Evolutionary conservation across 148 eudicot genomes (phyloP).

Genomic region (Vaccinium corymbosum): DNA sequence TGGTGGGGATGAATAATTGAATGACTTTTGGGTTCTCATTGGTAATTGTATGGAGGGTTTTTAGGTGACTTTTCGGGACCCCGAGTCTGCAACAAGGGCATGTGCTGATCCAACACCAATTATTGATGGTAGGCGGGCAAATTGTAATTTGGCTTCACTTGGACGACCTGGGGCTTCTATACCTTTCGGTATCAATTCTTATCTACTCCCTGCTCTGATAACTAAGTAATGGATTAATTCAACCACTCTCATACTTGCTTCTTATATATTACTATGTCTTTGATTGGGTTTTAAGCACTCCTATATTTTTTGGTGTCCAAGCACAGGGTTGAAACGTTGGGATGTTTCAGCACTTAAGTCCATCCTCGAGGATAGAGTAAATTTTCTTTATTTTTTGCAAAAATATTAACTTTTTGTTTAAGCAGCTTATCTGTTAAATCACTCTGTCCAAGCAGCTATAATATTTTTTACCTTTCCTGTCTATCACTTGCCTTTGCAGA

Average conservation of each 20-base stretch:
- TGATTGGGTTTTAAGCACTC: not conserved
- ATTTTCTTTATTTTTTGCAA: not conserved
- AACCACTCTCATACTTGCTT: not conserved
- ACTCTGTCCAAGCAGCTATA: too few relatives aligned
- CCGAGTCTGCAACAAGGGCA: slow-evolving; percentile 90
- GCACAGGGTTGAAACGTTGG: not conserved
- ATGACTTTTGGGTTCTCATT: slow-evolving; percentile 30
- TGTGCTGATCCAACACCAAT: slow-evolving; percentile 86
- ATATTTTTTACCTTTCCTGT: not conserved
- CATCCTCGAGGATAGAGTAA: not conserved
- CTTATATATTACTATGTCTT: not conserved
- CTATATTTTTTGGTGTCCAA: not conserved
- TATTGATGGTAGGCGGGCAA: slow-evolving; percentile 94
- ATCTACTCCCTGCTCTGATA: not conserved
- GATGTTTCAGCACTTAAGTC: not conserved
- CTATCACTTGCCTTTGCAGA: not conserved
- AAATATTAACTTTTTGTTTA: not conserved
- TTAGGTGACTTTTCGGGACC: slow-evolving; percentile 97
- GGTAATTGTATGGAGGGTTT: slow-evolving; percentile 58
- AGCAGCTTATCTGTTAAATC: not conserved
- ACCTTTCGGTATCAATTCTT: slow-evolving; percentile 45
- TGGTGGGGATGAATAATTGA: slow-evolving; percentile 17
- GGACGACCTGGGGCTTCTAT: slow-evolving; percentile 79
- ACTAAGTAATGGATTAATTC: not conserved
- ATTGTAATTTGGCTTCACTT: slow-evolving; percentile 91